Evolutionary conservation across 768 basidiomycete species (phyloP).

Genomic region (Galerina marginata): DNA sequence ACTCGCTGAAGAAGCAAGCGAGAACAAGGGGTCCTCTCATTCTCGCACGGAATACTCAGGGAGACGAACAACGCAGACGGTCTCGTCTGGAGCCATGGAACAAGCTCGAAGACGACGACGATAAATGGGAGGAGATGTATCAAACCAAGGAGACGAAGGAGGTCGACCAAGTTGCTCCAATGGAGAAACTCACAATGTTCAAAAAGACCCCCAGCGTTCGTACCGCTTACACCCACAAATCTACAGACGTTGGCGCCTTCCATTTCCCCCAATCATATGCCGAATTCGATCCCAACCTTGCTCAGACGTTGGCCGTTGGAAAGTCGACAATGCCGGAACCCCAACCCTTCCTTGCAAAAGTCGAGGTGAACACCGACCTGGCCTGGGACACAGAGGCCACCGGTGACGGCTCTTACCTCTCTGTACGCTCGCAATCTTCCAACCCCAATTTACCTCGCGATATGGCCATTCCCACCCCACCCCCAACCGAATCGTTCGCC

Average conservation of each 20-base stretch:
- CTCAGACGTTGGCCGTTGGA: slow-evolving; percentile 53
- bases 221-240: slow-evolving; percentile 56
- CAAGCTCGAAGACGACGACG: slow-evolving; percentile 57
- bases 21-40: slow-evolving; percentile 33
- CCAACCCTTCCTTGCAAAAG: slow-evolving; percentile 49
- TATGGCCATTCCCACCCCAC: slow-evolving; percentile 68
- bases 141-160: slow-evolving; percentile 44
- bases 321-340: slow-evolving; percentile 37
- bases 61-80: slow-evolving; percentile 47
- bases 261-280: slow-evolving; percentile 56
- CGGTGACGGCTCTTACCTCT: slow-evolving; percentile 54
- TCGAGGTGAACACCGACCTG: slow-evolving; percentile 38
- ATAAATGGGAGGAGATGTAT: slow-evolving; percentile 50
- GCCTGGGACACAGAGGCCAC: slow-evolving; percentile 61
- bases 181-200: slow-evolving; percentile 73
- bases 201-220: slow-evolving; percentile 63
- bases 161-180: slow-evolving; percentile 49
- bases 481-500: slow-evolving; percentile 49
- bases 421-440: slow-evolving; percentile 48
- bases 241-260: slow-evolving; percentile 46
- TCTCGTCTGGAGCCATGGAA: slow-evolving; percentile 61
- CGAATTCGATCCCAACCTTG: slow-evolving; percentile 62
- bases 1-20: slow-evolving; percentile 40
- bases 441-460: slow-evolving; percentile 46
- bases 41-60: slow-evolving; percentile 42